phyloP scores from a whole-genome alignment of 2,329 filamentous ascomycete genomes.

The Aureobasidium subglaciale region DNA sequence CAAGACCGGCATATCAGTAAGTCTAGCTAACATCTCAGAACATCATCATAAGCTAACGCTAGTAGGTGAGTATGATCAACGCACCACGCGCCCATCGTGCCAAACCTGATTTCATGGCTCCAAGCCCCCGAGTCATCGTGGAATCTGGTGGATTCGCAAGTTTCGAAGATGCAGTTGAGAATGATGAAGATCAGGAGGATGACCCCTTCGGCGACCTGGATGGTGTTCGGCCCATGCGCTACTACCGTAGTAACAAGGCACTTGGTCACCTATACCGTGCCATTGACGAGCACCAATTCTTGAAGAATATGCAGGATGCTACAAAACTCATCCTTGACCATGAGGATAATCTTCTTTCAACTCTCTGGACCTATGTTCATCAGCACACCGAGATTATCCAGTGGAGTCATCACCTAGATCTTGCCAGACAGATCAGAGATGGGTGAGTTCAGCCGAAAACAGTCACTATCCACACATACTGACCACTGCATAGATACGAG shows the following conservation, averaged over 20 bases:
- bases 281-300: conserved; percentile 65
- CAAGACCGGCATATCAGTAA: conserved; percentile 54
- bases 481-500: conserved; percentile 40
- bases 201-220: conserved; percentile 22
- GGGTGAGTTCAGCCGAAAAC: conserved; percentile 33
- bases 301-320: conserved; percentile 37
- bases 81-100: conserved; percentile 36
- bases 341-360: conserved; percentile 21
- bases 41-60: conserved; percentile 22
- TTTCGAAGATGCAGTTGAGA: conserved; percentile 32
- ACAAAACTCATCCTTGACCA: conserved; percentile 11
- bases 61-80: conserved; percentile 38
- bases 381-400: conserved; percentile 27
- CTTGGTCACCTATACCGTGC: conserved; percentile 64
- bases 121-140: conserved; percentile 38
- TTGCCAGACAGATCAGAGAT: conserved; percentile 36
- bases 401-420: conserved; percentile 33
- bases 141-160: conserved; percentile 27
- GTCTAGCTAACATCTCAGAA: background rate
- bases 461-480: background rate
- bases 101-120: conserved; percentile 50
- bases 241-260: conserved; percentile 61
- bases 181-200: conserved; percentile 31
- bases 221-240: conserved; percentile 38
- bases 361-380: conserved; percentile 36